Percentiles rank a stretch among this genome's conserved stretches.
Conservation (phyloP, 805 yeast genomes). For the Hanseniaspora lachancei region DNA sequence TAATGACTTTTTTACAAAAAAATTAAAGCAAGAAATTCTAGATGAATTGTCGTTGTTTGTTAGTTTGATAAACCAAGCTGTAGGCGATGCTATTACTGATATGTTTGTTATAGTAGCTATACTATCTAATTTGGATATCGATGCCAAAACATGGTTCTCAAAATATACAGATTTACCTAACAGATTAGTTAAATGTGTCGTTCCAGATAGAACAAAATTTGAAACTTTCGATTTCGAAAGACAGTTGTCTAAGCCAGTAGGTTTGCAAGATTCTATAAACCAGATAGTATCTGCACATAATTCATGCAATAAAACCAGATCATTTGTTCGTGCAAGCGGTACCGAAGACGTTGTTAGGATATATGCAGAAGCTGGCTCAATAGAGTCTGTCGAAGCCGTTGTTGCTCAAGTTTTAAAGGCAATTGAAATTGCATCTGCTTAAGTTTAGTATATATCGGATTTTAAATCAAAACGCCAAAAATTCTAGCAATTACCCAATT, state of each 20-base stretch:
- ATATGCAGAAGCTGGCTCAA: conserved; percentile 71
- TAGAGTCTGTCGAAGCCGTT: conserved; percentile 36
- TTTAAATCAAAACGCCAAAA: background rate
- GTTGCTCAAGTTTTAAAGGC: conserved; percentile 26
- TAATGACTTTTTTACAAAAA: conserved; percentile 36
- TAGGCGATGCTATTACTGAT: conserved; percentile 97
- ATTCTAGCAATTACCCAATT: background rate
- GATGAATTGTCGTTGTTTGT: conserved; percentile 47
- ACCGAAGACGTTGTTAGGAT: conserved; percentile 96
- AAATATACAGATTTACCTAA: conserved; percentile 81
- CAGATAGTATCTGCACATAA: conserved; percentile 36
- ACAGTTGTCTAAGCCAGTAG: conserved; percentile 58
- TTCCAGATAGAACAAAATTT: conserved; percentile 66
- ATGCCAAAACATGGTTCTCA: conserved; percentile 60
- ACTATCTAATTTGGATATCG: conserved; percentile 39
- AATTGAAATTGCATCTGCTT: background rate
- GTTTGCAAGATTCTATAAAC: conserved; percentile 65
- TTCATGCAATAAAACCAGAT: conserved; percentile 42
- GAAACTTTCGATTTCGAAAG: conserved; percentile 87
- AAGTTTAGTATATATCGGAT: background rate
- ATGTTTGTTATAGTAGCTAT: conserved; percentile 63
- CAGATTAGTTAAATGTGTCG: conserved; percentile 64
- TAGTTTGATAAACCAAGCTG: conserved; percentile 81
- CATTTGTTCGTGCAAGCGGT: conserved; percentile 93
- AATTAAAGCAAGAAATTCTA: conserved; percentile 31